Base-by-base conservation (phyloP, 2,329 filamentous ascomycete genomes). In the Beauveria asiatica region DNA sequence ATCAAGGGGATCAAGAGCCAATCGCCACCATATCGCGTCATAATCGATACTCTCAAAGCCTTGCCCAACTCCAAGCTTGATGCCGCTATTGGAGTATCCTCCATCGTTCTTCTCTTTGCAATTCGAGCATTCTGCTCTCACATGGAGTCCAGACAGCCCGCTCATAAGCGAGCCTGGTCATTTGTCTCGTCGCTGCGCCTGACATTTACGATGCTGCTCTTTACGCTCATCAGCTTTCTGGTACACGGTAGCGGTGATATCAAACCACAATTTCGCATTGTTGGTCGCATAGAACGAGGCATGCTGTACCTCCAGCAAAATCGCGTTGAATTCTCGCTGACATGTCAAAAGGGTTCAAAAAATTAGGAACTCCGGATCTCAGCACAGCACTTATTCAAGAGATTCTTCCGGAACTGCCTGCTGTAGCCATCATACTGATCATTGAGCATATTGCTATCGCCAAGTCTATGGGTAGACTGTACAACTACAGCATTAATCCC, bases 371-470 rank as follows among this genome's bases (percentile, higher is more conserved):
- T 0, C 88, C 88, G 0, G 74, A 68, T 0, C 74, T 89, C 50
- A 80, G 83, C 62, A 70, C 69, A 0, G 71, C 78, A 0, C 77
- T 91, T 49, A 76, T 91, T 65, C 74, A 72, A 1, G 70, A 78
- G 0, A 83, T 90, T 64, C 74, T 81, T 2, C 77, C 78, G 27
- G 78, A 92, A 62, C 74, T 92, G 7, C 89, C 89, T 0, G 85
- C 86, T 19, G 83, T 87, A 0, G 82, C 90, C 53, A 89, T 93
- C 62, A 89, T 93, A 19, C 75, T 92, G 19, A 80, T 92, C 21
- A 89, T 93, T 59, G 89, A 92, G 72, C 89, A 93, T 69, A 92
- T 92, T 64, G 88, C 89, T 46, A 92, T 93, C 62, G 86, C 88
- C 7, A 93, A 93, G 70, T 90, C 89, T 0, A 92, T 92, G 68